A percentile compares a stretch with the other conserved stretches of the same genome.
Evolutionary conservation across 495 filamentous ascomycete species (phyloP).

Genomic region (Hypoxylon fuscum): DNA sequence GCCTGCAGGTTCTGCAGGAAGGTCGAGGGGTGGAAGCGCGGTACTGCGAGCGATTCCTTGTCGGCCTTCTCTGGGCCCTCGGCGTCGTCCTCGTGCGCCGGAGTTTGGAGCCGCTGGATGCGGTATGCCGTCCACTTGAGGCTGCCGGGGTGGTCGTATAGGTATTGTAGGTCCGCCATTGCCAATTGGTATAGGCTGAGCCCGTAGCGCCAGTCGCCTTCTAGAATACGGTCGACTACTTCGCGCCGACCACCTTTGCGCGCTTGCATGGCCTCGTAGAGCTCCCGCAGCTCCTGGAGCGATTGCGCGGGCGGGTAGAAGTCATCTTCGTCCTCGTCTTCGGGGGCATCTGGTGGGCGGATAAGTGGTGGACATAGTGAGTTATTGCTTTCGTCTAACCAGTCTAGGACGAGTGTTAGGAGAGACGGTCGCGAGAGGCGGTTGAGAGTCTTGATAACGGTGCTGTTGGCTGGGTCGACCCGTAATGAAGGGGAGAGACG

Average conservation of each 20-base stretch:
- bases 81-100: slow-evolving; percentile 44
- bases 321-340: slow-evolving; percentile 58
- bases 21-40: slow-evolving; percentile 77
- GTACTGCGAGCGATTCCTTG: slow-evolving; percentile 61
- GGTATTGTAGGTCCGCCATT: slow-evolving; percentile 79
- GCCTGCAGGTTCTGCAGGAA: slow-evolving; percentile 78
- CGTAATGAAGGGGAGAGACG: slow-evolving; percentile 61
- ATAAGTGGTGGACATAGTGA: slow-evolving; percentile 65
- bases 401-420: slow-evolving; percentile 72
- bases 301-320: slow-evolving; percentile 70
- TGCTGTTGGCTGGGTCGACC: slow-evolving; percentile 69
- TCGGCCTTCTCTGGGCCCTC: slow-evolving; percentile 44
- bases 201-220: slow-evolving; percentile 85
- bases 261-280: slow-evolving; percentile 62
- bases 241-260: slow-evolving; percentile 77
- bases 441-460: slow-evolving; percentile 69
- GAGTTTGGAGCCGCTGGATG: slow-evolving; percentile 54
- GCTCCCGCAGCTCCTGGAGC: slow-evolving; percentile 67
- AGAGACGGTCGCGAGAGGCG: slow-evolving; percentile 76
- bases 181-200: slow-evolving; percentile 80
- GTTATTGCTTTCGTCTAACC: slow-evolving; percentile 73
- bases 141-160: slow-evolving; percentile 77
- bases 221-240: slow-evolving; percentile 76
- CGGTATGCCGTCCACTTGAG: slow-evolving; percentile 80
- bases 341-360: slow-evolving; percentile 50